Base-by-base conservation (phyloP, 192 early-diverging fungal species). In the Allomyces macrogynus region DNA sequence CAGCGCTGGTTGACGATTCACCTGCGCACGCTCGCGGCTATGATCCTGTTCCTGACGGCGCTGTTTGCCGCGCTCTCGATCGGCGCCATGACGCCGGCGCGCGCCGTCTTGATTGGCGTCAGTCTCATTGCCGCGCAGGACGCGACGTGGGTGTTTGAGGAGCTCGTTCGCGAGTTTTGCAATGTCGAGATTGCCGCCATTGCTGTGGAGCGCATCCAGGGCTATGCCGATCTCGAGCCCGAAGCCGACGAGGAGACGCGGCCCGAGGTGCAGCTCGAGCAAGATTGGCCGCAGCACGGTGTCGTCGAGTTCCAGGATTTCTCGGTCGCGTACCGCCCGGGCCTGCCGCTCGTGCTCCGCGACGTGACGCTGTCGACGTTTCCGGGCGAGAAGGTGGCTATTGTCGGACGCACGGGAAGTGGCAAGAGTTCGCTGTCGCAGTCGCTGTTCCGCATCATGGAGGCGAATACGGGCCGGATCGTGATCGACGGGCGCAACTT, bases 181-280 rank as follows among this genome's bases (percentile, higher is more conserved):
- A 70, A 84, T 62, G 87, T 90, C 77, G 92, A 96, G 72, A 87
- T 91, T 81, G 81, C 76, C 66, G 76, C 92, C 82, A 92, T 89
- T 67, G 77, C 87, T 1, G 85, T 95, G 40, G 93, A 97, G 74
- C 86, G 93, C 61, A 76, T 95, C 26, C 72, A 80, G 24, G 91
- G 94, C 72, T 97, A 95, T 64, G 62, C 87, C 66, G 66, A 74
- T 4, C 74, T 95, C 61, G 91, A 91, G 23, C 86, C 93, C 68
- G 94, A 97, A 64, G 77, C 85, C 0, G 69, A 84, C 20, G 76
- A 77, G 49, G 68, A 86, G n/a, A 76, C 83, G 64, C 73, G 75
- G 9, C 70, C 74, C 9, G 69, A 70, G 4, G 67, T 74, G 60
- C 74, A 74, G n/a, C 84, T 80, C 60, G 75, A 81, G 24, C 66